Base-by-base conservation (phyloP, 1,284 basidiomycete species). In the Kwoniella shivajii region DNA sequence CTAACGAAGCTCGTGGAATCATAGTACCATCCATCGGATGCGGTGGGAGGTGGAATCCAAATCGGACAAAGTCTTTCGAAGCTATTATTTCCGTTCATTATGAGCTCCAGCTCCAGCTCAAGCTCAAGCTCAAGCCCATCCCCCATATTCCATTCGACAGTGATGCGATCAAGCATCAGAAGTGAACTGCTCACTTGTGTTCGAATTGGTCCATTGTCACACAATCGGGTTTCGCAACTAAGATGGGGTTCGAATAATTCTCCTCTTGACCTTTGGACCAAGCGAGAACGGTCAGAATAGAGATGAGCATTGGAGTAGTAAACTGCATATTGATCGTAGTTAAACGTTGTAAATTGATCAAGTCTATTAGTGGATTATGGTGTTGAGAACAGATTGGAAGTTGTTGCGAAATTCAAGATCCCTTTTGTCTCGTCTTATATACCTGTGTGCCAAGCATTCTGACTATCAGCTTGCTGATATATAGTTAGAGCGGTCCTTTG, bases 1-100 rank as follows among this genome's bases (percentile, higher is more conserved):
- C 51, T 29, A 7, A 29, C 10, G 30, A 59, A 59, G 43, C 18
- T 36, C 1, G 46, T 31, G 9, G 30, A 24, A 26, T 47, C 29
- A n/a, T 53, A 38, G 34, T 43, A 43, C 10, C 33, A 45, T 31
- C 24, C 38, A 31, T 48, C n/a, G 6, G 38, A 41, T 6, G 30
- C 49, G 13, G 34, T 44, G 16, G 30, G 31, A 9, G 34, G 29
- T 14, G 37, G 29, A 2, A 42, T 24, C 45, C 45, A 59, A 18
- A 59, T 31, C 11, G 57, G 57, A 47, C 57, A 59, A n/a, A 54
- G 57, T 5, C 27, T 53, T 9, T 41, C 34, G 39, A 59, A 59
- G 26, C 57, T 59, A 38, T 13, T 13, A 5, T 20, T 6, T 4
- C 4, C 31, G 14, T 44, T 10, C 26, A 22, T 36, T 22, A 9